A percentile compares a stretch with the other conserved stretches of the same genome.
Evolutionary conservation across 139 green algal species (phyloP).

Genomic region (Monoraphidium neglectum): DNA sequence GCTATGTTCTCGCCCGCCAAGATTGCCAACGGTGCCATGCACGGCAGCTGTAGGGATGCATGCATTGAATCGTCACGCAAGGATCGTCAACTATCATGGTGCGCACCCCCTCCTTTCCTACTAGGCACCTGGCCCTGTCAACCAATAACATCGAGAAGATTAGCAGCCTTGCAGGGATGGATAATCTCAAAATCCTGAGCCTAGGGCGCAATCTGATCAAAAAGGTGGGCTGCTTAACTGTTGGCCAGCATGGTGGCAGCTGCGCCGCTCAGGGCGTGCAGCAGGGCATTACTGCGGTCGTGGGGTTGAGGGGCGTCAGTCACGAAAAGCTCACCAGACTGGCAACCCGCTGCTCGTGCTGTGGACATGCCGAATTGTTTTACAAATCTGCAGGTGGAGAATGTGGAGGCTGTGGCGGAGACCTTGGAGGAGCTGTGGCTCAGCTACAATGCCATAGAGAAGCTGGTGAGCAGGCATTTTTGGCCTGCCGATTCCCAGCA

Average conservation of each 20-base stretch:
- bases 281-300: too few species aligned
- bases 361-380: too few species aligned
- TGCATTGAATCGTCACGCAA: not conserved
- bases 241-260: too few species aligned
- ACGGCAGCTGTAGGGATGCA: not conserved
- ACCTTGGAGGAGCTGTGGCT: conserved; percentile 95
- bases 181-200: conserved; percentile 81
- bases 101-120: too few species aligned
- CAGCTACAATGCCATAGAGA: conserved; percentile 92
- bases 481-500: too few species aligned
- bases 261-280: too few species aligned
- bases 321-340: too few species aligned
- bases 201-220: conserved; percentile 94
- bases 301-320: too few species aligned
- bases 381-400: conserved; percentile 51
- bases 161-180: conserved; percentile 73
- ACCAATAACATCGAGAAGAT: conserved; percentile 98
- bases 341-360: too few species aligned
- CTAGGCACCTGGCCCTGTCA: conserved; percentile 88
- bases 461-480: conserved; percentile 74
- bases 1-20: too few species aligned
- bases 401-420: conserved; percentile 83
- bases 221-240: conserved; percentile 63
- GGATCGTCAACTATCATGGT: not conserved
- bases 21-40: not conserved